Evolutionary conservation across 2,329 filamentous ascomycete genomes (phyloP), one percentile per base, ranked within the genome.

Genomic region (Penicillium sp.): DNA sequence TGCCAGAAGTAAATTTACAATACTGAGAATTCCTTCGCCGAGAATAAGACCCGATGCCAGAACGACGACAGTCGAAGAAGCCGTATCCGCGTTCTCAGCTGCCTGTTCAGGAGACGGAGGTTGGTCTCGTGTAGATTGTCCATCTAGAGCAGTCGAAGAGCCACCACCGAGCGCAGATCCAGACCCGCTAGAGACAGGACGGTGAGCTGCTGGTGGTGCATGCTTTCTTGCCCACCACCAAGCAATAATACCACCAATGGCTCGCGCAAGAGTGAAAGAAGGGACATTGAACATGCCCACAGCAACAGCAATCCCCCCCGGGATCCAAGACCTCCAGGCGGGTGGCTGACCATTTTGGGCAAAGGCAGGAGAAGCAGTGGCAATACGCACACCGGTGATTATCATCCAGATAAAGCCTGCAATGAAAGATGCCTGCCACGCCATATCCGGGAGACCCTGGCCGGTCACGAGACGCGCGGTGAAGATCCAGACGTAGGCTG

Each of bases 281-380:
- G 94, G 94, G 0, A 93, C 91, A 64, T 97, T 99, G 75, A 97
- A 99, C 85, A 99, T 99, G 42, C 94, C 92, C 64, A 97, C 91
- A 32, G 94, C 94, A 17, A 99, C 93, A 2, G 61, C 61, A 32
- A 99, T 97, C 0, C 94, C 94, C 6, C 94, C 93, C 0, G 94
- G 94, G 10, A 99, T 79, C 68, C 84, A 89, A 2, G 84, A 77
- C 63, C 89, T 81, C 91, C 90, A 96, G 5, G 65, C 63, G 1
- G 71, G 63, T 54, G 75, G 70, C 6, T 55, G 61, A 4, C 66
- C 62, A 37, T 72, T 46, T 64, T 60, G 60, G 4, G 66, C 59
- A 46, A 66, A 62, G 10, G 49, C 1, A 43, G 69, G 62, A 23
- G 67, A 68, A 13, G 76, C 70, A 10, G 72, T 77, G 20, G 79